Percentiles rank a stretch among this genome's conserved stretches.
Conservation (phyloP, 495 filamentous ascomycete species). For the Podospora fimiseda region DNA sequence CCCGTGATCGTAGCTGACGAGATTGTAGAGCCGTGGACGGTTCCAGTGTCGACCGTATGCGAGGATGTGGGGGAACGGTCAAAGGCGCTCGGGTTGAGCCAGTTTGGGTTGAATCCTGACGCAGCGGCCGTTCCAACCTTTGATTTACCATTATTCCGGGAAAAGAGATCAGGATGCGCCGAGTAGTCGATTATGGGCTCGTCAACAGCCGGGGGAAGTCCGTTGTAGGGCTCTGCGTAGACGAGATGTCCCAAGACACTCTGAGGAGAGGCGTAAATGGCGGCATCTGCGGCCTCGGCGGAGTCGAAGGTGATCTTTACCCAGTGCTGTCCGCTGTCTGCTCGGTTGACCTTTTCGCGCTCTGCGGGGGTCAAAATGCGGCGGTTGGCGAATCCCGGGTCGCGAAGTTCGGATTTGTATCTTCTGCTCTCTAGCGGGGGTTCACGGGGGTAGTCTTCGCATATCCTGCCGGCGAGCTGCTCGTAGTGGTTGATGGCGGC, state of each 20-base stretch:
- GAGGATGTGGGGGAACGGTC: constrained; percentile 40
- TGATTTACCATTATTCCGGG: neutral
- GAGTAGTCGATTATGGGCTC: constrained; percentile 23
- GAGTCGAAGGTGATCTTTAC: constrained; percentile 91
- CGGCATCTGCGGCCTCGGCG: constrained; percentile 67
- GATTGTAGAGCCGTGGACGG: constrained; percentile 24
- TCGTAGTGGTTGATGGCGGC: constrained; percentile 82
- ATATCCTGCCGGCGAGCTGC: constrained; percentile 69
- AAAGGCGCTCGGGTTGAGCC: constrained; percentile 16
- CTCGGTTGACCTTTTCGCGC: constrained; percentile 65
- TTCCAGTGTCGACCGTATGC: constrained; percentile 42
- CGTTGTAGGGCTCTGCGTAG: constrained; percentile 69
- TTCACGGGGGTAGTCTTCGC: constrained; percentile 81
- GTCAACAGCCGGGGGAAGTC: constrained; percentile 62
- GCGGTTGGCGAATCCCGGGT: constrained; percentile 53
- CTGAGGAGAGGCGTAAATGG: constrained; percentile 69
- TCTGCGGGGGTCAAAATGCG: constrained; percentile 60
- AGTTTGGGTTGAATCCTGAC: constrained; percentile 8
- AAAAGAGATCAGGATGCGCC: too few species aligned
- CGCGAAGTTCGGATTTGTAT: constrained; percentile 57
- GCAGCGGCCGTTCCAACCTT: constrained; percentile 1
- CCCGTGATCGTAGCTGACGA: constrained; percentile 48
- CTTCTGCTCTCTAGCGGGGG: constrained; percentile 48
- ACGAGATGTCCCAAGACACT: constrained; percentile 68
- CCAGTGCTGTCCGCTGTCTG: constrained; percentile 77